phyloP scores from a whole-genome alignment of 345 rosid genomes.

The Carallia pectinifolia region DNA sequence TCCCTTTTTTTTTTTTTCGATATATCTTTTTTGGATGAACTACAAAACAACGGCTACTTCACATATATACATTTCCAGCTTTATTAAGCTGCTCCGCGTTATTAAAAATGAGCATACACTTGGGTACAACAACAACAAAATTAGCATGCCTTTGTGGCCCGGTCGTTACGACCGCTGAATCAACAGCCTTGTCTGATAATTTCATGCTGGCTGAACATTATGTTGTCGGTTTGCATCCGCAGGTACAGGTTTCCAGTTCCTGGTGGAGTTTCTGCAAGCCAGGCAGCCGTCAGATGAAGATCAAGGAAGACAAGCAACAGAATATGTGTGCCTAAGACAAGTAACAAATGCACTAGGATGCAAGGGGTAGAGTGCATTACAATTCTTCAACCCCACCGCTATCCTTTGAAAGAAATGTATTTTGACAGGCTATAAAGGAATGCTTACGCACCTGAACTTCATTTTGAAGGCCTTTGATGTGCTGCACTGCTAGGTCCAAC shows the following conservation, averaged over 20 bases:
- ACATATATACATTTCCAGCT: slow-evolving; percentile 34
- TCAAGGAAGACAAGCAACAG: not conserved
- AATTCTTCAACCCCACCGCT: not conserved
- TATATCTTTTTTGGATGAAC: not conserved
- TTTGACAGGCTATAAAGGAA: not conserved
- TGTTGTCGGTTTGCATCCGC: slow-evolving; percentile 62
- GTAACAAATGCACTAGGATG: not conserved
- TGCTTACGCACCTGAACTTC: slow-evolving; percentile 76
- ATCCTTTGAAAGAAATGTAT: no score
- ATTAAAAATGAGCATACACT: slow-evolving; percentile 9
- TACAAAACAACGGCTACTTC: not conserved
- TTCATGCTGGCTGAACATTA: slow-evolving; percentile 12
- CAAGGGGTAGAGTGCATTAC: not conserved
- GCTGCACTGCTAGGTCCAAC: slow-evolving; percentile 95
- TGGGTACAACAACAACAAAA: slow-evolving; percentile 16
- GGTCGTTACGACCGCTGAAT: slow-evolving; percentile 19
- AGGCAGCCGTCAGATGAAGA: not conserved
- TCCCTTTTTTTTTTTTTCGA: slow-evolving; percentile 3
- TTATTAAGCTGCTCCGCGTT: slow-evolving; percentile 9
- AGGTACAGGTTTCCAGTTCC: slow-evolving; percentile 65
- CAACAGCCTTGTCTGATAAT: not conserved
- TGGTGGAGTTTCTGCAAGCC: slow-evolving; percentile 58
- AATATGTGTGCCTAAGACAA: not conserved
- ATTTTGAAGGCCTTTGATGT: slow-evolving; percentile 87
- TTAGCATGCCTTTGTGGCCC: slow-evolving; percentile 12